Evolutionary conservation across 2,329 filamentous ascomycete genomes (phyloP).

Genomic region (Paraconiothyrium brasiliense): DNA sequence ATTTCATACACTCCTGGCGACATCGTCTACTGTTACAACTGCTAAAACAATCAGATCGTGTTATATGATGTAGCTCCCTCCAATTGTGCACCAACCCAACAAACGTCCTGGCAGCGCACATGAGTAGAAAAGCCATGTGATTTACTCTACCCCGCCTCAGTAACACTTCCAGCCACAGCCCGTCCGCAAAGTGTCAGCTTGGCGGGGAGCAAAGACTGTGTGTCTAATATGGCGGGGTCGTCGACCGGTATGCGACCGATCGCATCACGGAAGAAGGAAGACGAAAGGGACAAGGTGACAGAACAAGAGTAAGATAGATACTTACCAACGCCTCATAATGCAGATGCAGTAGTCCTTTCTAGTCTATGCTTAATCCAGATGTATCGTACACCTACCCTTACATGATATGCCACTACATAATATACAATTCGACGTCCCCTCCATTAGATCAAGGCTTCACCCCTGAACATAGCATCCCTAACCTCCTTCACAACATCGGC

Average conservation of each 20-base stretch:
- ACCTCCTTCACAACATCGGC: constrained; percentile 93
- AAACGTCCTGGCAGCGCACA: not conserved
- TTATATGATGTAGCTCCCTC: constrained; percentile 6
- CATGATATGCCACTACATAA: constrained; percentile 7
- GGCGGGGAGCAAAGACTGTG: constrained; percentile 13
- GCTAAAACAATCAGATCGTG: not conserved
- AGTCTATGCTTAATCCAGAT: constrained; percentile 4
- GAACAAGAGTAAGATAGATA: not conserved
- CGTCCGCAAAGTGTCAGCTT: constrained; percentile 20
- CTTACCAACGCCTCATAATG: constrained; percentile 13
- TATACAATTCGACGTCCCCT: constrained; percentile 4
- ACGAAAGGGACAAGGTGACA: not conserved
- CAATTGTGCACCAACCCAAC: constrained; percentile 1
- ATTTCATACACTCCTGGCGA: no score
- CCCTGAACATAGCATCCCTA: constrained; percentile 72
- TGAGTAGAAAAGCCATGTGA: constrained; percentile 1
- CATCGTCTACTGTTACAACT: no score
- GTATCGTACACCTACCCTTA: constrained; percentile 21
- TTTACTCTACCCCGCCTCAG: constrained; percentile 27
- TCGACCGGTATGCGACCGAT: not conserved
- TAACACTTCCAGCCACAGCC: constrained; percentile 28
- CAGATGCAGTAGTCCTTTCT: constrained; percentile 5
- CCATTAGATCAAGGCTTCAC: constrained; percentile 59
- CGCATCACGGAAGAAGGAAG: not conserved
- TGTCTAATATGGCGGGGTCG: constrained; percentile 23